Evolutionary conservation across 768 basidiomycete species (phyloP).

Genomic region (Lactarius sp.): DNA sequence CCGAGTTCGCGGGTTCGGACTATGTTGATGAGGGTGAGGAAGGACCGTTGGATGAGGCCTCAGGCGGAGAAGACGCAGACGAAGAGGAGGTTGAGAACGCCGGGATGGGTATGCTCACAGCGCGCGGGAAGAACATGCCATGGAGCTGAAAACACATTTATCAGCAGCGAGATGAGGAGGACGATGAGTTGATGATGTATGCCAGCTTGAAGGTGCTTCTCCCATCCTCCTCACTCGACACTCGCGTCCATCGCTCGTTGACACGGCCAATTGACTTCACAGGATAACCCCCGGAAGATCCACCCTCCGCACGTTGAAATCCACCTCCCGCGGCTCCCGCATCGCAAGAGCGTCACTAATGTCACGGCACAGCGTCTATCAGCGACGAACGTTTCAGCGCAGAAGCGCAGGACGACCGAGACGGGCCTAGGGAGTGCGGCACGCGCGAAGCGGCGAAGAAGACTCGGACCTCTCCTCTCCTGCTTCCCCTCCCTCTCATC

Average conservation of each 20-base stretch:
- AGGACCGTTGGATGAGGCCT: slow-evolving; percentile 4
- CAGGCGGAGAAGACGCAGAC: slow-evolving; percentile 20
- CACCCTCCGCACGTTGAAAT: too few relatives aligned
- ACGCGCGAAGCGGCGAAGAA: slow-evolving; percentile 20
- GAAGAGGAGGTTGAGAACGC: slow-evolving; percentile 24
- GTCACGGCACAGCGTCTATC: slow-evolving; percentile 4
- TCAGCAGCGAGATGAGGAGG: slow-evolving; percentile 37
- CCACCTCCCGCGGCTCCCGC: not conserved
- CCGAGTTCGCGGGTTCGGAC: slow-evolving; percentile 14
- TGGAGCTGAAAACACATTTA: slow-evolving; percentile 22
- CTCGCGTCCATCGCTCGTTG: too few relatives aligned
- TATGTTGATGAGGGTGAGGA: slow-evolving; percentile 49
- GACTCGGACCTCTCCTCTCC: not conserved
- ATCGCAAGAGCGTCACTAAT: slow-evolving; percentile 18
- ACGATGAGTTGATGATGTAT: slow-evolving; percentile 60
- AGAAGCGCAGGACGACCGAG: slow-evolving; percentile 16
- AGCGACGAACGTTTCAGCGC: slow-evolving; percentile 4
- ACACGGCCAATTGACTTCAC: not conserved
- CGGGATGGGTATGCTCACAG: not conserved
- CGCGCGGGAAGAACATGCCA: slow-evolving; percentile 5
- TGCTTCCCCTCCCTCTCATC: not conserved
- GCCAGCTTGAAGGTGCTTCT: slow-evolving; percentile 40
- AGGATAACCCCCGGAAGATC: slow-evolving; percentile 41
- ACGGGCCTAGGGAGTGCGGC: not conserved
- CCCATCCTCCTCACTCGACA: not conserved